Conservation (phyloP, 2,329 filamentous ascomycete genomes). For the Colletotrichum aenigma region DNA sequence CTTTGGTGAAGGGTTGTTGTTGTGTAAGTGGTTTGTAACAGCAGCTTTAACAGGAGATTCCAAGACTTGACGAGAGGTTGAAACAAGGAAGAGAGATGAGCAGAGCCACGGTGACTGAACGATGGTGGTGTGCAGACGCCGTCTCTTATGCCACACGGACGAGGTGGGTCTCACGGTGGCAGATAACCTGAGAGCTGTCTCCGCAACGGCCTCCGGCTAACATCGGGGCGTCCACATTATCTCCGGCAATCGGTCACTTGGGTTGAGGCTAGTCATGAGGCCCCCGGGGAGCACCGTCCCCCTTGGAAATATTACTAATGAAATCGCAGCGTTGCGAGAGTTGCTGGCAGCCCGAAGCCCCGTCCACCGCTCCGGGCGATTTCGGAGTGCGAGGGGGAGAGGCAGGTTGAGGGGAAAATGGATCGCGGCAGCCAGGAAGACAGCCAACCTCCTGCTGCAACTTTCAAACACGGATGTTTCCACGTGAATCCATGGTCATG, state of each 20-base stretch:
- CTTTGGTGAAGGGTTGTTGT: background rate
- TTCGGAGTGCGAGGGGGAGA: background rate
- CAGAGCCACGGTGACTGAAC: background rate
- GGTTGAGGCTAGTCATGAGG: background rate
- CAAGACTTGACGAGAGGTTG: background rate
- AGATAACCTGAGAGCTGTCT: background rate
- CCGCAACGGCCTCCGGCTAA: slow-evolving; percentile 2
- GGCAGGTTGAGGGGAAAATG: background rate
- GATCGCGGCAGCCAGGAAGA: background rate
- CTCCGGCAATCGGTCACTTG: slow-evolving; percentile 9
- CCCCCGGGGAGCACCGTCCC: background rate
- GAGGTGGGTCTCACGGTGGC: background rate
- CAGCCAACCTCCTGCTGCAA: background rate
- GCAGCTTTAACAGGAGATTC: background rate
- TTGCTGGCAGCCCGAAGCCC: background rate
- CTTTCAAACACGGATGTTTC: background rate
- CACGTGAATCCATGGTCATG: background rate
- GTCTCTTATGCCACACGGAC: background rate
- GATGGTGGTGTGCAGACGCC: background rate
- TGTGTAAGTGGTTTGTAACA: background rate
- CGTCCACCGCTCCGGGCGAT: background rate
- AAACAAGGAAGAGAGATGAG: background rate
- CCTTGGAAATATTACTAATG: background rate
- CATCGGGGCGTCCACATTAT: slow-evolving; percentile 1
- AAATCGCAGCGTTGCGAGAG: background rate